A percentile compares a stretch with the other conserved stretches of the same genome.
Conservation (phyloP, 2,329 filamentous ascomycete species). For the Cladosporium sp. region DNA sequence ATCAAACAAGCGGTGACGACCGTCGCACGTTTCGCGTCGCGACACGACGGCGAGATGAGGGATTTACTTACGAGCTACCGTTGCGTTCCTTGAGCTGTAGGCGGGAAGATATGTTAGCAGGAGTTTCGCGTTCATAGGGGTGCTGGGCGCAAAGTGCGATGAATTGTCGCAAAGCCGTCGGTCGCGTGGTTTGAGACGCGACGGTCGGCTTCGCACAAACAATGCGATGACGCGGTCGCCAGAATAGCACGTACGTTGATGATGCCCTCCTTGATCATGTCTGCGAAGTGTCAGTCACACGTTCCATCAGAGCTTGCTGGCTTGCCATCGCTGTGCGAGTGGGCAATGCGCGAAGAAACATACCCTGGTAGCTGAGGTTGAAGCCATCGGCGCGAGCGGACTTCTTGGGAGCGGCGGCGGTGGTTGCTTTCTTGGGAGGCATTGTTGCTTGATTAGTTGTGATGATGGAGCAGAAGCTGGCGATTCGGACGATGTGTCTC, state of each 20-base stretch:
- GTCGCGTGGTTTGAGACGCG: slow-evolving; percentile 21
- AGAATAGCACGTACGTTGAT: slow-evolving; percentile 51
- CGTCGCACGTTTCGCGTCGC: neutral
- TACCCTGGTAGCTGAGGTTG: slow-evolving; percentile 67
- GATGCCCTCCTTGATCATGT: slow-evolving; percentile 72
- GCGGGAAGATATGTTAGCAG: slow-evolving; percentile 47
- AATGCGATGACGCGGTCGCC: neutral
- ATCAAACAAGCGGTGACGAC: neutral
- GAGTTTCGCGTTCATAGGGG: slow-evolving; percentile 17
- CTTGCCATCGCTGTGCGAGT: slow-evolving; percentile 27
- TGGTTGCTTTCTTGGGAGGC: slow-evolving; percentile 59
- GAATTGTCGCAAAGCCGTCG: slow-evolving; percentile 15
- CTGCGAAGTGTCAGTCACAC: slow-evolving; percentile 36
- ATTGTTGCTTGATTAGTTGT: slow-evolving; percentile 32
- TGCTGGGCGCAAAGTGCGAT: neutral
- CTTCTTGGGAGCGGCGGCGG: slow-evolving; percentile 56
- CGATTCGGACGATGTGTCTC: slow-evolving; percentile 33
- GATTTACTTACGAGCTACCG: slow-evolving; percentile 29
- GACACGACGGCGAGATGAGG: neutral
- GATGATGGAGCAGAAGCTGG: slow-evolving; percentile 26
- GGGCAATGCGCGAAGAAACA: slow-evolving; percentile 43
- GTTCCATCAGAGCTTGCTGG: neutral
- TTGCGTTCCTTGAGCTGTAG: slow-evolving; percentile 65
- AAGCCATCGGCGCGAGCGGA: slow-evolving; percentile 49
- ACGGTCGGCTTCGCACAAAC: slow-evolving; percentile 9